Conservation (phyloP, 2,329 filamentous ascomycete species). For the Fusarium camptoceras region DNA sequence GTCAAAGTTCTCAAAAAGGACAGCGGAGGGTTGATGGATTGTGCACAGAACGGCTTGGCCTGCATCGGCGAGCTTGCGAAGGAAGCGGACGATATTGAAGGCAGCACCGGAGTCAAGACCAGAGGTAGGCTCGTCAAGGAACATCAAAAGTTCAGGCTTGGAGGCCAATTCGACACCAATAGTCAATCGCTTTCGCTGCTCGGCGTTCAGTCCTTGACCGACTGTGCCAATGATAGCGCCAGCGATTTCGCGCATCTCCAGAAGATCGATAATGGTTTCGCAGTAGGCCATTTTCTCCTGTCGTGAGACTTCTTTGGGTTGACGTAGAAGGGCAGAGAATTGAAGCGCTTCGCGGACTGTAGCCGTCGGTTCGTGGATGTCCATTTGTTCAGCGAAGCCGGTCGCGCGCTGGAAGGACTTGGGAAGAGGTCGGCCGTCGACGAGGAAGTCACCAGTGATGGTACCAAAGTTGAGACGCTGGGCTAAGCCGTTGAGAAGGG, state of each 20-base stretch:
- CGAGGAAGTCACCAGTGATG: slow-evolving; percentile 81
- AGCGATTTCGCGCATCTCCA: slow-evolving; percentile 76
- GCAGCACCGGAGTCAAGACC: slow-evolving; percentile 69
- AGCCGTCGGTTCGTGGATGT: slow-evolving; percentile 73
- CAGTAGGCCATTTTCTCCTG: slow-evolving; percentile 76
- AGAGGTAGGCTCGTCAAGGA: slow-evolving; percentile 72
- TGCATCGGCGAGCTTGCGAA: slow-evolving; percentile 69
- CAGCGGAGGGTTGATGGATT: slow-evolving; percentile 69
- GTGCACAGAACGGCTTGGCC: slow-evolving; percentile 71
- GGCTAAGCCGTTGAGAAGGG: slow-evolving; percentile 78
- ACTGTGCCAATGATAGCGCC: slow-evolving; percentile 71
- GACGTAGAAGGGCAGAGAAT: slow-evolving; percentile 74
- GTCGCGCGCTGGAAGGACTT: slow-evolving; percentile 84
- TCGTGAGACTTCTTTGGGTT: slow-evolving; percentile 65
- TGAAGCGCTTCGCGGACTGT: slow-evolving; percentile 75
- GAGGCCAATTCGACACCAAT: slow-evolving; percentile 68
- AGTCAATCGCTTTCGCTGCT: slow-evolving; percentile 68
- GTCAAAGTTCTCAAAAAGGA: slow-evolving; percentile 69
- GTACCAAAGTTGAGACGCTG: slow-evolving; percentile 82
- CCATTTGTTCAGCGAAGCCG: slow-evolving; percentile 74
- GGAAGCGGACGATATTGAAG: slow-evolving; percentile 71
- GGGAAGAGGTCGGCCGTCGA: slow-evolving; percentile 78
- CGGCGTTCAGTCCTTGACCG: slow-evolving; percentile 70
- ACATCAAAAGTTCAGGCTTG: slow-evolving; percentile 70
- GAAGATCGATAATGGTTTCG: slow-evolving; percentile 74